Percentiles rank a stretch among this genome's conserved stretches.
phyloP scores from a whole-genome alignment of 768 basidiomycete species.

The Rubroboletus pulcherrimus region DNA sequence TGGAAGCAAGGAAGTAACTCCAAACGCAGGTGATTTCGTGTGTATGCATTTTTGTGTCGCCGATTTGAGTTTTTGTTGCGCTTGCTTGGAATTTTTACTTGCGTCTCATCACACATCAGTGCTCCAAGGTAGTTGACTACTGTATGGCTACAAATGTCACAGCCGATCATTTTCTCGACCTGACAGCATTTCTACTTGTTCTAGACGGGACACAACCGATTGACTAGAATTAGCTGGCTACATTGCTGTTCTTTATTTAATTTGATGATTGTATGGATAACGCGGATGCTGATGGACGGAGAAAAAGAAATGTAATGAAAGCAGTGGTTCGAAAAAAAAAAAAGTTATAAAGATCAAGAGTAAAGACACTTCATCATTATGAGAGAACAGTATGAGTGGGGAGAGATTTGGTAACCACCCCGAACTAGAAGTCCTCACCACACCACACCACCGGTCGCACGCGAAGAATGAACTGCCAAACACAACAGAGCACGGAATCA shows the following conservation, averaged over 20 bases:
- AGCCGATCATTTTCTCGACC: slow-evolving; percentile 1
- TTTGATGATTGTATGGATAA: slow-evolving; percentile 41
- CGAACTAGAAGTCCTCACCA: slow-evolving; percentile 24
- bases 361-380: slow-evolving; percentile 25
- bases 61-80: neutral
- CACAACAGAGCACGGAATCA: slow-evolving; percentile 34
- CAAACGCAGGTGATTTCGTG: slow-evolving; percentile 18
- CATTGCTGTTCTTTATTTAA: slow-evolving; percentile 43
- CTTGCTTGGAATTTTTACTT: slow-evolving; percentile 5
- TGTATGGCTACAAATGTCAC: slow-evolving; percentile 14
- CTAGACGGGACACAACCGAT: slow-evolving; percentile 19
- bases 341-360: slow-evolving; percentile 39
- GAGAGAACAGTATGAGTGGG: slow-evolving; percentile 25
- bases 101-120: neutral
- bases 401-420: slow-evolving; percentile 11
- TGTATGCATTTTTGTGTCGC: neutral
- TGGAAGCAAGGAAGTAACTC: slow-evolving; percentile 31
- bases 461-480: slow-evolving; percentile 13
- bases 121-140: slow-evolving; percentile 1
- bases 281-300: slow-evolving; percentile 30
- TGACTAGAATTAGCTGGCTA: slow-evolving; percentile 46
- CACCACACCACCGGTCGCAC: slow-evolving; percentile 12
- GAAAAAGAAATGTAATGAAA: slow-evolving; percentile 22
- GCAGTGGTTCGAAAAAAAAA: slow-evolving; percentile 22
- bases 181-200: slow-evolving; percentile 23